Conservation (phyloP, 2,329 filamentous ascomycete genomes). For the Monosporascus sp. region DNA sequence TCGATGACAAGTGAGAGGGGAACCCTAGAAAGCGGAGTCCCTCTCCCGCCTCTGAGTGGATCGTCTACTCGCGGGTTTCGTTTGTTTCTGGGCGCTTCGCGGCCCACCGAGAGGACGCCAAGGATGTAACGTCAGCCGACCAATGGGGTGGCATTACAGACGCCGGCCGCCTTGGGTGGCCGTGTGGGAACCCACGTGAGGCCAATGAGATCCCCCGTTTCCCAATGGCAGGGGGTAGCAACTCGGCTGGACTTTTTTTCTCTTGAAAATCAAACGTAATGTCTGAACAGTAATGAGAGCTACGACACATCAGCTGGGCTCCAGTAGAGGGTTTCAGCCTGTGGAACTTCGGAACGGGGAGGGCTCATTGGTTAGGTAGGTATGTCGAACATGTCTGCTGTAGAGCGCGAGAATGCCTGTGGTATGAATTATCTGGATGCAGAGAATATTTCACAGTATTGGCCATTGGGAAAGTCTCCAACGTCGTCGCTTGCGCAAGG, state of each 20-base stretch:
- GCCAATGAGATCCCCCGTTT: slow-evolving; percentile 5
- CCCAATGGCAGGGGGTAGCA: neutral
- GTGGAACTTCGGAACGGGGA: neutral
- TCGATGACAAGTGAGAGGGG: neutral
- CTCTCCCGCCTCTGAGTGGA: neutral
- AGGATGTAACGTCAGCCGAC: slow-evolving; percentile 7
- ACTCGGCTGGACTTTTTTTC: neutral
- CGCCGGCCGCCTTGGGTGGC: slow-evolving; percentile 26
- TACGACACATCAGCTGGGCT: neutral
- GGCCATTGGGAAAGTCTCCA: neutral
- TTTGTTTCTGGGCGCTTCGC: slow-evolving; percentile 10
- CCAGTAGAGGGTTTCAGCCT: neutral
- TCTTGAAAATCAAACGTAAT: too few species aligned
- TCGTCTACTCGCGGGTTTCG: slow-evolving; percentile 3
- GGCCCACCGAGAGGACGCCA: slow-evolving; percentile 4
- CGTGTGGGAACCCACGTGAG: slow-evolving; percentile 7
- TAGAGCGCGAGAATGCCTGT: neutral
- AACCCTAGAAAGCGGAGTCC: neutral
- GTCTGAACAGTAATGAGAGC: too few species aligned
- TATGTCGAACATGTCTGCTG: neutral
- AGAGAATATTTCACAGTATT: neutral
- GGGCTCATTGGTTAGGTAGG: neutral
- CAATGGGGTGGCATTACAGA: slow-evolving; percentile 20
- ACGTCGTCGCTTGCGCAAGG: neutral
- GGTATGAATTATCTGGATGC: neutral